phyloP scores from a whole-genome alignment of 495 filamentous ascomycete genomes.

The Elasticomyces elasticus region DNA sequence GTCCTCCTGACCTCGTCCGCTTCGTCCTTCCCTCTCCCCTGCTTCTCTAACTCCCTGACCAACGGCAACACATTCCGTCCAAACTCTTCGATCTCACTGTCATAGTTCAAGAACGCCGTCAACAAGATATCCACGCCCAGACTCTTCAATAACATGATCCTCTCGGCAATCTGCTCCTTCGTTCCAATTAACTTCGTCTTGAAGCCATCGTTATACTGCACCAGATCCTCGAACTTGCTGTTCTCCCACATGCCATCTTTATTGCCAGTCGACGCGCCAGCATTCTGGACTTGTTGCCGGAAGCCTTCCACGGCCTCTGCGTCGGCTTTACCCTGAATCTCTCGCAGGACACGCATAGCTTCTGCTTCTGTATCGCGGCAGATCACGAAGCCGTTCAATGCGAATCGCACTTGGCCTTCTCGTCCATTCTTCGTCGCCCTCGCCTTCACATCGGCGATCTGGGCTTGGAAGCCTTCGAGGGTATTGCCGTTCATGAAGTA shows the following conservation, averaged over 20 bases:
- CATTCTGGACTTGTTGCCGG: conserved; percentile 36
- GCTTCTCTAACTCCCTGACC: conserved; percentile 35
- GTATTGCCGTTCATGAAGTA: conserved; percentile 47
- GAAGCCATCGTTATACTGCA: conserved; percentile 45
- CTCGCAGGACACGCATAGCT: conserved; percentile 35
- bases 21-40: conserved; percentile 38
- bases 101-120: conserved; percentile 40
- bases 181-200: conserved; percentile 43
- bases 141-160: conserved; percentile 38
- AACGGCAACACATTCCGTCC: conserved; percentile 36
- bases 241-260: conserved; percentile 42
- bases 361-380: conserved; percentile 41
- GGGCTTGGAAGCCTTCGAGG: conserved; percentile 38
- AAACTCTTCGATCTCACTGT: conserved; percentile 40
- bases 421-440: conserved; percentile 33
- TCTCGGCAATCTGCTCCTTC: conserved; percentile 39
- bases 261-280: conserved; percentile 34
- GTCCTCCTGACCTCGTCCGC: conserved; percentile 35
- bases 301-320: conserved; percentile 39
- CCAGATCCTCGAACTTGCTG: conserved; percentile 39
- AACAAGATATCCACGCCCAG: conserved; percentile 37
- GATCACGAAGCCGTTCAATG: conserved; percentile 41
- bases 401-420: conserved; percentile 35
- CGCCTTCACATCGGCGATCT: conserved; percentile 38
- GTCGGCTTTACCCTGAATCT: conserved; percentile 44